Base-by-base conservation (phyloP, 176 grass and related monocot genomes). In the Carex kokanica region DNA sequence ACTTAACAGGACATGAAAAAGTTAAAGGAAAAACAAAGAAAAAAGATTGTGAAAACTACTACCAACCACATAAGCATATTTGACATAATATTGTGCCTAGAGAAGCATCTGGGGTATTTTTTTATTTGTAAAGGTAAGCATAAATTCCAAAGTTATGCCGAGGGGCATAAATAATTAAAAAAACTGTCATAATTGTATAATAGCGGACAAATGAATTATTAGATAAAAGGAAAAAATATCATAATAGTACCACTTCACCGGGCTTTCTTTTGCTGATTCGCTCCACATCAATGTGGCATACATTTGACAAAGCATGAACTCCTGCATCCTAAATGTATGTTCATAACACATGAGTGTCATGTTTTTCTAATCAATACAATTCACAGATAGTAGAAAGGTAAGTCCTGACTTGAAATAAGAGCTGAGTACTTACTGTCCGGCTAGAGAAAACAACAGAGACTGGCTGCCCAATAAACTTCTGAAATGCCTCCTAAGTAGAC, bases 181-280 rank as follows among this genome's bases (percentile, higher is more conserved):
- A 25, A 74, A 51, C 20, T 24, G 8, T 49, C 70, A 51, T 51
- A 23, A 61, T 61, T 62, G 23, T 62, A 24, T 10, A 62, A 62
- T 24, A 62, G 65, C 5, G 11, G 65, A 34, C 15, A 69, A 31
- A 14, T 17, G 14, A 32, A 38, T 38, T 6, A 68, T 17, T 36
- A 69, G 5, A 70, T 41, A 53, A 87, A 4, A 68, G 5, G 40
- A 69, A 53, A 87, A 4, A 68, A 7, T 43, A 70, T 41, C 66
- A 70, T 81, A 88, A 54, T 54, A 85, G 79, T 8, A 98, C 93
- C 91, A 93, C 84, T 91, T 95, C 87, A 64, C 88, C 91, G 83
- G 93, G 93, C 75, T 95, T 98, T 62, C 93, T 95, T 95, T 95
- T 98, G 93, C 96, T 98, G 91, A 93, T 95, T 64, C 91, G 86